Conservation (phyloP, 2,329 filamentous ascomycete genomes). For the Cercospora citrullina region DNA sequence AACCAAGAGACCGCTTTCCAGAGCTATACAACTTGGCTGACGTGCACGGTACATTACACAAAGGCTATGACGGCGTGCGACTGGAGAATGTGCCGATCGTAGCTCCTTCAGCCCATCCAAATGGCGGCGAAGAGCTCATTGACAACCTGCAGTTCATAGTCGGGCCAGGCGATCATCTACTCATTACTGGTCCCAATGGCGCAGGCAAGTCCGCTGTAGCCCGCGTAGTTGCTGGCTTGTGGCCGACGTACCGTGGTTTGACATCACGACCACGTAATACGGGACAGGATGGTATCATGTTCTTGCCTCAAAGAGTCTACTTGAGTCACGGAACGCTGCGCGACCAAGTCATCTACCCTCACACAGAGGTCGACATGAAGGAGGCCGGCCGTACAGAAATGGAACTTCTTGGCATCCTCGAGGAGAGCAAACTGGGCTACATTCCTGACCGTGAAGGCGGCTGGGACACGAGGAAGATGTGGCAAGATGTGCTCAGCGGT, state of each 20-base stretch:
- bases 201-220: constrained; percentile 89
- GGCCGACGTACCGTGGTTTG: constrained; percentile 92
- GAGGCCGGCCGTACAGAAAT: constrained; percentile 74
- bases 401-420: constrained; percentile 74
- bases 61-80: constrained; percentile 90
- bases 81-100: constrained; percentile 92
- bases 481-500: constrained; percentile 96
- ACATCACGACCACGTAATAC: constrained; percentile 80
- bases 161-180: constrained; percentile 83
- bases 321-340: constrained; percentile 87
- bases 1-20: constrained; percentile 63
- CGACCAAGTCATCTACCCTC: constrained; percentile 97
- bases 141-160: constrained; percentile 88
- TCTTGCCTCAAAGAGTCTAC: constrained; percentile 91
- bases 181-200: constrained; percentile 93
- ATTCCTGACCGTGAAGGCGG: constrained; percentile 89
- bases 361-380: constrained; percentile 92
- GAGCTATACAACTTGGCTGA: constrained; percentile 90
- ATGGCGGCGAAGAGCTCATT: constrained; percentile 86
- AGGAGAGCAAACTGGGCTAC: constrained; percentile 84
- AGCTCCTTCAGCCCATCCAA: constrained; percentile 82
- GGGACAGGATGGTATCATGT: constrained; percentile 85
- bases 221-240: constrained; percentile 84
- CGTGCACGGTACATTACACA: constrained; percentile 89
- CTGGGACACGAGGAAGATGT: constrained; percentile 95